Base-by-base conservation (phyloP, 805 yeast genomes). In the Cyberlindnera petersonii region DNA sequence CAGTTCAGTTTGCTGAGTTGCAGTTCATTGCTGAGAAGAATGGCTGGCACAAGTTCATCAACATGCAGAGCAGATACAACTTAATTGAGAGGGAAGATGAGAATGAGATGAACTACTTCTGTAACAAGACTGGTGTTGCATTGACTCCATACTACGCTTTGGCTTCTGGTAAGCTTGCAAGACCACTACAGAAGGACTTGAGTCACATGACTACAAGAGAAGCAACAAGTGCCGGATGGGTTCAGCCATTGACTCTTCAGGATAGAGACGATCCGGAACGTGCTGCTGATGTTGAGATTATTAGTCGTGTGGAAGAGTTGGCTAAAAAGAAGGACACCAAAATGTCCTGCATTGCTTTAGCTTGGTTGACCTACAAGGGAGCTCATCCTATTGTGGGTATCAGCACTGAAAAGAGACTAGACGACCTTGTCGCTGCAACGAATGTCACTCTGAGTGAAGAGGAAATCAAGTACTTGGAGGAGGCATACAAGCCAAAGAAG, bases 91-190 rank as follows among this genome's bases (percentile, higher is more conserved):
- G 85, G 13, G 82, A 77, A 50, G 83, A 79, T 46, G 86, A 79
- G 53, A 58, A 76, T 15, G 86, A 79, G 53, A 60, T 79, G 70
- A 72, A 69, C 47, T 74, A 74, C 31, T 79, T 61, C 56, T 75
- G 80, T 45, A 56, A 69, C 17, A 61, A 60, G 31, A 69, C 71
- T n/a, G 72, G 72, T 14, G 72, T 79, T 26, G 81, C 78, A 3
- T 38, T 77, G 18, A 72, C 76, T 43, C 84, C 83, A 8, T 79
- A 75, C 74, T 69, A 79, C 10, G 83, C 83, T 26, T 56, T 68
- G 40, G 77, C 77, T 10, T 58, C 71, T 44, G 85, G 84, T 6
- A 22, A 69, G 4, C 61, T 79, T 30, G 68, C 81, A 1, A 65
- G 79, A 43, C 77, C 82, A n/a, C 14, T 22, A 14, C 26, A 26